Evolutionary conservation across 495 filamentous ascomycete species (phyloP).

Genomic region (Aspergillus homomorphus): DNA sequence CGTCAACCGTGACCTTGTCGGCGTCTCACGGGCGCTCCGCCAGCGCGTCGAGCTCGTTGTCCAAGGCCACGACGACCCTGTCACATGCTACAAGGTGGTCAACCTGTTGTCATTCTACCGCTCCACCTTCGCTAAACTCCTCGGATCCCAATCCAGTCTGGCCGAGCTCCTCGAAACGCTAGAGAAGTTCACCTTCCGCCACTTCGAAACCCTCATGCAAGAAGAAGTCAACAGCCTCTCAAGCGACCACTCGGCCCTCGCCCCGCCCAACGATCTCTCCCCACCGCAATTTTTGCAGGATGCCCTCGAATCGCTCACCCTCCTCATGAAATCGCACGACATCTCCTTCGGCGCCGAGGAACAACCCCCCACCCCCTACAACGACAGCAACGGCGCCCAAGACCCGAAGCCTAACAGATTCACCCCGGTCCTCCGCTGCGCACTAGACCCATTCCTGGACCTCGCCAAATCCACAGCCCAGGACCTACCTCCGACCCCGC

Average conservation of each 20-base stretch:
- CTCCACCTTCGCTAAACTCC: constrained; percentile 73
- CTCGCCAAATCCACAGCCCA: constrained; percentile 67
- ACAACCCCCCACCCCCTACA: constrained; percentile 33
- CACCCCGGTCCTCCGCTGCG: constrained; percentile 71
- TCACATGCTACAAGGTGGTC: constrained; percentile 82
- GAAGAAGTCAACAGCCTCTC: constrained; percentile 75
- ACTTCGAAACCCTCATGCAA: constrained; percentile 75
- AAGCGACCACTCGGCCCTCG: constrained; percentile 59
- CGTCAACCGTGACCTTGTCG: constrained; percentile 79
- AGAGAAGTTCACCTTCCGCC: constrained; percentile 73
- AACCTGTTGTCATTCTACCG: constrained; percentile 89
- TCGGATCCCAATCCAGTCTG: constrained; percentile 66
- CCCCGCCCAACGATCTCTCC: constrained; percentile 56
- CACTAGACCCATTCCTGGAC: constrained; percentile 81
- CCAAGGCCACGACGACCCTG: constrained; percentile 85
- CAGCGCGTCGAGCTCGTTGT: constrained; percentile 89
- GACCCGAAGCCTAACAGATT: constrained; percentile 48
- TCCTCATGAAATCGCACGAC: constrained; percentile 79
- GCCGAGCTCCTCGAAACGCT: constrained; percentile 65
- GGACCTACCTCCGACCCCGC: constrained; percentile 52
- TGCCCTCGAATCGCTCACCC: constrained; percentile 68
- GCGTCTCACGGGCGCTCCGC: constrained; percentile 70
- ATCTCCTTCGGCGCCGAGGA: constrained; percentile 67
- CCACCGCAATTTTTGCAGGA: constrained; percentile 83
- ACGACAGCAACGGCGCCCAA: constrained; percentile 1